phyloP scores from a whole-genome alignment of 2,329 filamentous ascomycete genomes.

The Apiospora marii region DNA sequence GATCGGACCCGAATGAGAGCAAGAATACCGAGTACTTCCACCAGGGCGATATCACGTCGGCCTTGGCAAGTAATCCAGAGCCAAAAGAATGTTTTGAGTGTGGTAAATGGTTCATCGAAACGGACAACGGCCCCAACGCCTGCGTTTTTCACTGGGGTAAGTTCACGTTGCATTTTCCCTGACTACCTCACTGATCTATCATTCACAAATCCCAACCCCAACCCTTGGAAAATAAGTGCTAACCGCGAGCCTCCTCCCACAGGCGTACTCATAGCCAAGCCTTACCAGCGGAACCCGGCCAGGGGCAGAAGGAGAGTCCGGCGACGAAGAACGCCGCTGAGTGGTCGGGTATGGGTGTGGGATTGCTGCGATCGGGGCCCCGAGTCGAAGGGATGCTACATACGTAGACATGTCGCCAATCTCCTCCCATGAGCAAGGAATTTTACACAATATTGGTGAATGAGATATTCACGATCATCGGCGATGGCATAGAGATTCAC shows the following conservation, averaged over 20 bases:
- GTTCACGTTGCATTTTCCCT: not conserved
- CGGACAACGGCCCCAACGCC: not conserved
- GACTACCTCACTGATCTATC: not conserved
- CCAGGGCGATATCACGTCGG: not conserved
- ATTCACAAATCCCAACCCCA: too few relatives aligned
- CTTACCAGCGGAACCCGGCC: not conserved
- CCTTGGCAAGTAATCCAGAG: not conserved
- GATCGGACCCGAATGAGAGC: not conserved
- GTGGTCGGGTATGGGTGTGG: not conserved
- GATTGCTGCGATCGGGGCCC: not conserved
- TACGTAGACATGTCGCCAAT: not conserved
- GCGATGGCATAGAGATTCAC: not conserved
- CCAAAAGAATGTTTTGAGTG: not conserved
- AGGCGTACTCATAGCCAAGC: not conserved
- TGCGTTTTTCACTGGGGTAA: not conserved
- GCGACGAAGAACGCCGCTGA: not conserved
- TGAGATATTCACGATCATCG: not conserved
- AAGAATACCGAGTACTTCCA: not conserved
- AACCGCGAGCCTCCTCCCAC: not conserved
- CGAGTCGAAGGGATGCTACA: not conserved
- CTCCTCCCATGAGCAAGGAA: not conserved
- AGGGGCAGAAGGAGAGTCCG: not conserved
- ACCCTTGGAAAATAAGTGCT: not conserved
- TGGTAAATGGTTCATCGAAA: not conserved
- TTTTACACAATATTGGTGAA: not conserved